Evolutionary conservation across 2,329 filamentous ascomycete species (phyloP).

Genomic region (Aspergillus sp.): DNA sequence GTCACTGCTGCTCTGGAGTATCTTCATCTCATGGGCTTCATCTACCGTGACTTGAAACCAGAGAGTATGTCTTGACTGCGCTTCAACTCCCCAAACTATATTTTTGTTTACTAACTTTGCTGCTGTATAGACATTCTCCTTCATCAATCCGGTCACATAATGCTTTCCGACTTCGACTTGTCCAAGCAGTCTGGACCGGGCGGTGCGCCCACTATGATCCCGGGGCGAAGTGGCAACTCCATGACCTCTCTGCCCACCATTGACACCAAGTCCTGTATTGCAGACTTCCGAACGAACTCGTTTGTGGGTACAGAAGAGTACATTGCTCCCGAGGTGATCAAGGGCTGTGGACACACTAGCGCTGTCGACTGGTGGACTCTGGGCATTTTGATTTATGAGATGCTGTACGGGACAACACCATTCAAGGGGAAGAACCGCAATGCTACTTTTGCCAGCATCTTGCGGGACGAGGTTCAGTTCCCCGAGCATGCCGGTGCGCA

Average conservation of each 20-base stretch:
- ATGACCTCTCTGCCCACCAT: constrained; percentile 87
- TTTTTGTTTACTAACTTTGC: not conserved
- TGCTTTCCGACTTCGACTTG: constrained; percentile 97
- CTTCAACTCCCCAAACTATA: not conserved
- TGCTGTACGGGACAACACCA: constrained; percentile 95
- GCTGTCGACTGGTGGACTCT: constrained; percentile 99
- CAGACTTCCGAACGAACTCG: constrained; percentile 95
- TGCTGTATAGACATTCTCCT: constrained; percentile 75
- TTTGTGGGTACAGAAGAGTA: constrained; percentile 99
- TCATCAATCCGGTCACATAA: constrained; percentile 98
- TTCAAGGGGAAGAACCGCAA: constrained; percentile 99
- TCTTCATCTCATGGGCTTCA: constrained; percentile 97
- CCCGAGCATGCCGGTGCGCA: constrained; percentile 78
- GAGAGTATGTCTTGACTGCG: constrained; percentile 59
- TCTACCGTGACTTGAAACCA: constrained; percentile 94
- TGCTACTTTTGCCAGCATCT: constrained; percentile 93
- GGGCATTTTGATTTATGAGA: constrained; percentile 95
- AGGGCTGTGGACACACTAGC: constrained; percentile 95
- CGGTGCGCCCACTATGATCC: constrained; percentile 95
- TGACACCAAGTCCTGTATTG: constrained; percentile 96
- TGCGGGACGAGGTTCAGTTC: constrained; percentile 92
- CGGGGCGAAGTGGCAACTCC: constrained; percentile 79
- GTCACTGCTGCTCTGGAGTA: constrained; percentile 96
- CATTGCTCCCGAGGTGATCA: constrained; percentile 97
- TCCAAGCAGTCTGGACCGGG: constrained; percentile 96